Evolutionary conservation across 495 filamentous ascomycete species (phyloP).

Genomic region (Glarea lozoyensis): DNA sequence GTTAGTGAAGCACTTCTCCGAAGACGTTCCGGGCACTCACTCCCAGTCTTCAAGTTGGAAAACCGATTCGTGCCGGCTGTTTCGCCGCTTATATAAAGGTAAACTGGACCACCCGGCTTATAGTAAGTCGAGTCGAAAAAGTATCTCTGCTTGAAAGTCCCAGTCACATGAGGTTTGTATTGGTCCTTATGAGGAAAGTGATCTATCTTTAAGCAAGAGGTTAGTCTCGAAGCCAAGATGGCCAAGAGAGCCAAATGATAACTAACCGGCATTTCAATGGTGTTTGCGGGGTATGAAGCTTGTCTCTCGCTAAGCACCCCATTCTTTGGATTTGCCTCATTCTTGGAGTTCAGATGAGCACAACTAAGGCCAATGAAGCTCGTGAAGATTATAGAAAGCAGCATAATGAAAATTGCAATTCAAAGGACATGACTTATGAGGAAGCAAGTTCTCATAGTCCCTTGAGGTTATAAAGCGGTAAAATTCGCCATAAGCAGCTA

Average conservation of each 20-base stretch:
- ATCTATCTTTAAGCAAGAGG: slow-evolving; percentile 29
- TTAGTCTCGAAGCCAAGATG: background rate
- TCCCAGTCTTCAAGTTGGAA: slow-evolving; percentile 12
- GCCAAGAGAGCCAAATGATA: background rate
- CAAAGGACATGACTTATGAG: too few relatives aligned
- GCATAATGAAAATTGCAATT: too few relatives aligned
- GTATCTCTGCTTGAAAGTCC: slow-evolving; percentile 36
- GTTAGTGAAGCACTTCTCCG: background rate
- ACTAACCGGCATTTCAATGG: slow-evolving; percentile 8
- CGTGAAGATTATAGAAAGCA: too few relatives aligned
- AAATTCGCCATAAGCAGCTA: too few relatives aligned
- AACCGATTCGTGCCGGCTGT: slow-evolving; percentile 18
- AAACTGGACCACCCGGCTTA: slow-evolving; percentile 36
- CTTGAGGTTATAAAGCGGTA: too few relatives aligned
- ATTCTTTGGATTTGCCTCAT: too few relatives aligned
- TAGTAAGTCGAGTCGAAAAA: slow-evolving; percentile 38
- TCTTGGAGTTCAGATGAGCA: too few relatives aligned
- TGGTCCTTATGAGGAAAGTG: slow-evolving; percentile 29
- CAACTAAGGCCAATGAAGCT: too few relatives aligned
- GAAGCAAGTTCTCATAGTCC: too few relatives aligned
- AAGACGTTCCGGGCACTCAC: slow-evolving; percentile 22
- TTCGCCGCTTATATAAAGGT: slow-evolving; percentile 37
- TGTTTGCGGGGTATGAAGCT: slow-evolving; percentile 3
- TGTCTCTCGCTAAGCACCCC: too few relatives aligned
- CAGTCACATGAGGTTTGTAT: slow-evolving; percentile 28